Evolutionary conservation across 2,329 filamentous ascomycete species (phyloP).

Genomic region (Pseudovirgaria hyperparasitica): DNA sequence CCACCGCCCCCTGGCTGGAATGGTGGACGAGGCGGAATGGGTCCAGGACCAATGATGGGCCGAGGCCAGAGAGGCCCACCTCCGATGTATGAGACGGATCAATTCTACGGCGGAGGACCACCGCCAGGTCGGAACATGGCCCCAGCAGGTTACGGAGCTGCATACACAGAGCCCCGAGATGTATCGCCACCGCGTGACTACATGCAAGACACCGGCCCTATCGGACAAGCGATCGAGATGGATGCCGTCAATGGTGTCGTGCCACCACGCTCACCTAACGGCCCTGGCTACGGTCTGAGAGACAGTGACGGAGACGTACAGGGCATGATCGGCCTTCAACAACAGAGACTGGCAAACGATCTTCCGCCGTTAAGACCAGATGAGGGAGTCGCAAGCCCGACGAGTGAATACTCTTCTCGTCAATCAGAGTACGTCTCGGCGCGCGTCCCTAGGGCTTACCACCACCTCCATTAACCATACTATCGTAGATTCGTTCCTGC

Average conservation of each 20-base stretch:
- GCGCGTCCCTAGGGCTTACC: too few relatives aligned
- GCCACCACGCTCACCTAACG: constrained; percentile 9
- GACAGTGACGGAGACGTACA: constrained; percentile 61
- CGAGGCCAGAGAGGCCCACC: constrained; percentile 28
- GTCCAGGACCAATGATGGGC: constrained; percentile 27
- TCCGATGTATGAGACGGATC: constrained; percentile 27
- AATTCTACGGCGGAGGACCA: constrained; percentile 26
- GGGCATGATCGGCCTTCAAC: constrained; percentile 62
- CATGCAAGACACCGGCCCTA: constrained; percentile 23
- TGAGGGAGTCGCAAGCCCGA: constrained; percentile 47
- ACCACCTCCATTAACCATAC: constrained; percentile 10
- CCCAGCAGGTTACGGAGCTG: constrained; percentile 20
- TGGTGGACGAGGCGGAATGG: constrained; percentile 19
- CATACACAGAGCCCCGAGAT: constrained; percentile 36
- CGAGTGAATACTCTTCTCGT: constrained; percentile 60
- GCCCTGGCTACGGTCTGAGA: constrained; percentile 26
- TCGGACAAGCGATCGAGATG: constrained; percentile 68
- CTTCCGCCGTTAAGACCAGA: constrained; percentile 14
- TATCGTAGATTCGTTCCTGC: constrained; percentile 32
- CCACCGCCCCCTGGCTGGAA: constrained; percentile 30
- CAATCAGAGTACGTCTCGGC: constrained; percentile 62
- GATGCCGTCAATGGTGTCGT: constrained; percentile 42
- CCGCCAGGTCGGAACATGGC: constrained; percentile 26
- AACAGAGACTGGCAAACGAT: constrained; percentile 23
- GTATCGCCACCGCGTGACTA: constrained; percentile 43